These are phyloP conservation scores for Floccularia luteovirens DNA, from an alignment of 768 basidiomycete genomes.

Conservation along the genomic window DNA sequence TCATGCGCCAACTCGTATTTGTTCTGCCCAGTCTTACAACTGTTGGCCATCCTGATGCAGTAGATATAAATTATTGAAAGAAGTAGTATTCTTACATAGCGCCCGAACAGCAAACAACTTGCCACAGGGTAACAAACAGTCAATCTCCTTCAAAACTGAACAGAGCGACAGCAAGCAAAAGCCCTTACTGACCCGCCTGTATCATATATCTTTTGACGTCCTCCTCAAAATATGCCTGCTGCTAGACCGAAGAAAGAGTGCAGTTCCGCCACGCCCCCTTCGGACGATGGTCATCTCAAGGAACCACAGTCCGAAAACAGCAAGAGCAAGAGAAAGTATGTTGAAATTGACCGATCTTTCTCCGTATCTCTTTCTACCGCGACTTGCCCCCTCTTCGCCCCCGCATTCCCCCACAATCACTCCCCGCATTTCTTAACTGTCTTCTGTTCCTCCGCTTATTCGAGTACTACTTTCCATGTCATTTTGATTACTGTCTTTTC, in stretches of 20 bases:
- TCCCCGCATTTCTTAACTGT: conserved; percentile 21
- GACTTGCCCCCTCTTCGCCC: conserved; percentile 24
- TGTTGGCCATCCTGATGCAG: conserved; percentile 24
- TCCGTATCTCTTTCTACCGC: conserved; percentile 34
- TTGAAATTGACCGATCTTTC: conserved; percentile 47
- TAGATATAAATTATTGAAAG: conserved; percentile 30
- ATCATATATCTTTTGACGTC: conserved; percentile 4
- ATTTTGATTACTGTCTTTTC: conserved; percentile 19
- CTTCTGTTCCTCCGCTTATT: conserved; percentile 14
- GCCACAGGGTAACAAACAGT: conserved; percentile 36
- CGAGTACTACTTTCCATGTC: conserved; percentile 22
- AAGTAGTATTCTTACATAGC: conserved; percentile 26
- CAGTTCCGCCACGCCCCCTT: conserved; percentile 54
- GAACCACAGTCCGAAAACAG: conserved; percentile 56
- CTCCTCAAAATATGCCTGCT: conserved; percentile 46
- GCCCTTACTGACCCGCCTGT: conserved; percentile 4
- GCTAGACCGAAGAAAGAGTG: conserved; percentile 62
- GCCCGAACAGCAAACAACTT: conserved; percentile 30
- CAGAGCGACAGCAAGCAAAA: conserved; percentile 14
- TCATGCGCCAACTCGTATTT: conserved; percentile 13
- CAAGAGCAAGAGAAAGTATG: conserved; percentile 78
- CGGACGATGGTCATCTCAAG: conserved; percentile 53
- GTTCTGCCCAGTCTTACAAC: conserved; percentile 16
- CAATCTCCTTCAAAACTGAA: conserved; percentile 27
- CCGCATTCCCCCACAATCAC: conserved; percentile 31